Percentiles rank a stretch among this genome's conserved stretches.
These are phyloP conservation scores for Areca catechu DNA, from an alignment of 176 grass and related monocot genomes.

Conservation along the genomic window DNA sequence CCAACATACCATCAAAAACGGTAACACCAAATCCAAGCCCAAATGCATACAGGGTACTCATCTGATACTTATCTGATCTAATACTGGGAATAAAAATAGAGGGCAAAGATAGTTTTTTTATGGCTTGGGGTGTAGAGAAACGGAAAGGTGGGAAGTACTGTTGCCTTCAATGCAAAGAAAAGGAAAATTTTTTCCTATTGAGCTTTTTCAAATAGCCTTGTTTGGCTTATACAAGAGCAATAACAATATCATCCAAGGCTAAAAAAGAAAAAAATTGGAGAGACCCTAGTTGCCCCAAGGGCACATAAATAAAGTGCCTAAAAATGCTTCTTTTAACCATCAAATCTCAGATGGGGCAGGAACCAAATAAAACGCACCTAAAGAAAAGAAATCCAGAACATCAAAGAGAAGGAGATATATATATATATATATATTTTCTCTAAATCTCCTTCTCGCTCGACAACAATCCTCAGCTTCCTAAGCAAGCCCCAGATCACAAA, in stretches of 20 bases:
- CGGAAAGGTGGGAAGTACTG: neutral
- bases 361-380: too few relatives aligned
- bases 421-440: too few relatives aligned
- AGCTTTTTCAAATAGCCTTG: neutral
- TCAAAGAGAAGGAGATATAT: neutral
- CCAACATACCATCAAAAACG: constrained; percentile 23
- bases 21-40: constrained; percentile 3
- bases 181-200: neutral
- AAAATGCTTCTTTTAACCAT: too few relatives aligned
- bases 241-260: neutral
- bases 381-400: neutral
- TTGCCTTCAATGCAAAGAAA: constrained; percentile 14
- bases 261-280: neutral
- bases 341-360: too few relatives aligned
- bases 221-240: neutral
- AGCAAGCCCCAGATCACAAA: neutral
- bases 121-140: neutral
- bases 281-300: too few relatives aligned
- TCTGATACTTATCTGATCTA: neutral
- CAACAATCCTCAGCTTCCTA: too few relatives aligned
- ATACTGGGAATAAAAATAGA: too few relatives aligned
- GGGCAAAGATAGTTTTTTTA: constrained; percentile 5
- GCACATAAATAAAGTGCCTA: too few relatives aligned
- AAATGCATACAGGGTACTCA: constrained; percentile 15
- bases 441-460: too few relatives aligned